These are phyloP conservation scores for Pseudogymnoascus sp. DNA, from an alignment of 2,329 filamentous ascomycete genomes.

Conservation along the genomic window DNA sequence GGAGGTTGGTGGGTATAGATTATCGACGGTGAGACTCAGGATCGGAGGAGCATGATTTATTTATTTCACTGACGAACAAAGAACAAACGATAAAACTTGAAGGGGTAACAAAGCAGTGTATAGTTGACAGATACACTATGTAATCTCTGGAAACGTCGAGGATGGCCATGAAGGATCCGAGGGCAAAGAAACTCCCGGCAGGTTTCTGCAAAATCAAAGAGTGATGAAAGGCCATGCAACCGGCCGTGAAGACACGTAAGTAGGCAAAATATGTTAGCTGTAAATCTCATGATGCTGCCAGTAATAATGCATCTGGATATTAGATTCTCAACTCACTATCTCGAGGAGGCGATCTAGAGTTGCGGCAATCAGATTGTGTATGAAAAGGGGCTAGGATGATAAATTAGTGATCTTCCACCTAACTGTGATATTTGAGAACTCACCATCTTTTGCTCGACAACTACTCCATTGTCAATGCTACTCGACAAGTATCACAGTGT, in stretches of 20 bases:
- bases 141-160: background rate
- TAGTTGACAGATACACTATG: background rate
- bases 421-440: background rate
- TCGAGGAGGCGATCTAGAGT: background rate
- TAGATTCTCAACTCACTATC: too few species aligned
- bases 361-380: background rate
- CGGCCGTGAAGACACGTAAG: background rate
- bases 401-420: background rate
- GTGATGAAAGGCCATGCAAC: background rate
- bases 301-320: background rate
- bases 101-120: background rate
- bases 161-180: background rate
- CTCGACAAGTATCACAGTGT: too few species aligned
- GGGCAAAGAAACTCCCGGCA: background rate
- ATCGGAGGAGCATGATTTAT: background rate
- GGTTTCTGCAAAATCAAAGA: background rate
- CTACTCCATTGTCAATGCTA: too few species aligned
- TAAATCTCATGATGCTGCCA: background rate
- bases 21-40: background rate
- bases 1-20: background rate
- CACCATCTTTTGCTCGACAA: too few species aligned
- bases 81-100: background rate
- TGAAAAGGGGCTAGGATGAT: background rate
- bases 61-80: background rate
- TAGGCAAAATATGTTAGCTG: background rate